Conservation (phyloP, 768 basidiomycete genomes). For the Hericium erinaceus region DNA sequence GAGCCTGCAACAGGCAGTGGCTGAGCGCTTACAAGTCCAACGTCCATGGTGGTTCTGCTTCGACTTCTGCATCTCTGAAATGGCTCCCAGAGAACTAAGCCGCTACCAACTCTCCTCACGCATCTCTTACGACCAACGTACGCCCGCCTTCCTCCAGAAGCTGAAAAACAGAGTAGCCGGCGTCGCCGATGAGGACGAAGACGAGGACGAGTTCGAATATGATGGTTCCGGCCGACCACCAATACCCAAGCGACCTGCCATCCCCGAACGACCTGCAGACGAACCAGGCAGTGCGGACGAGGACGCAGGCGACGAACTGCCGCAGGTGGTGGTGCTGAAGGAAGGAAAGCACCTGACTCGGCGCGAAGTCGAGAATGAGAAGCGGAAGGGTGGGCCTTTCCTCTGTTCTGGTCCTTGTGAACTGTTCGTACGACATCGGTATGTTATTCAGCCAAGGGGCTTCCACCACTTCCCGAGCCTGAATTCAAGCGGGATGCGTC, state of each 20-base stretch:
- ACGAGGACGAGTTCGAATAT: conserved; percentile 50
- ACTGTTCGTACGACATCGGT: not conserved
- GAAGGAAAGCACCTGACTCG: conserved; percentile 81
- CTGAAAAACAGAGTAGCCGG: conserved; percentile 58
- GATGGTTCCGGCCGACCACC: conserved; percentile 62
- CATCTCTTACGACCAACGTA: conserved; percentile 51
- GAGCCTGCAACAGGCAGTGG: no score
- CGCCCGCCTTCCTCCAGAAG: conserved; percentile 57
- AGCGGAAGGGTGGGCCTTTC: conserved; percentile 49
- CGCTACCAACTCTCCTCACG: conserved; percentile 64
- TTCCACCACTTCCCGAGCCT: not conserved
- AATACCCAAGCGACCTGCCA: conserved; percentile 65
- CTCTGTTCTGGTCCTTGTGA: not conserved
- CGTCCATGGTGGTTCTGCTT: no score
- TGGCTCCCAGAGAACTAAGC: conserved; percentile 53
- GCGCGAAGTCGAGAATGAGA: conserved; percentile 69
- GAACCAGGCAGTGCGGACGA: conserved; percentile 71
- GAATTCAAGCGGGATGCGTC: not conserved
- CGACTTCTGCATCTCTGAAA: conserved; percentile 4
- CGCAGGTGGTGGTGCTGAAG: conserved; percentile 82
- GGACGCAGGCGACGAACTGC: conserved; percentile 58
- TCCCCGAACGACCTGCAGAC: conserved; percentile 57
- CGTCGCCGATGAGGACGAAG: conserved; percentile 41
- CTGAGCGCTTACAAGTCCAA: no score
- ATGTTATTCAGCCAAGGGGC: not conserved